phyloP scores from a whole-genome alignment of 345 rosid genomes.

The Physaria fendleri region DNA sequence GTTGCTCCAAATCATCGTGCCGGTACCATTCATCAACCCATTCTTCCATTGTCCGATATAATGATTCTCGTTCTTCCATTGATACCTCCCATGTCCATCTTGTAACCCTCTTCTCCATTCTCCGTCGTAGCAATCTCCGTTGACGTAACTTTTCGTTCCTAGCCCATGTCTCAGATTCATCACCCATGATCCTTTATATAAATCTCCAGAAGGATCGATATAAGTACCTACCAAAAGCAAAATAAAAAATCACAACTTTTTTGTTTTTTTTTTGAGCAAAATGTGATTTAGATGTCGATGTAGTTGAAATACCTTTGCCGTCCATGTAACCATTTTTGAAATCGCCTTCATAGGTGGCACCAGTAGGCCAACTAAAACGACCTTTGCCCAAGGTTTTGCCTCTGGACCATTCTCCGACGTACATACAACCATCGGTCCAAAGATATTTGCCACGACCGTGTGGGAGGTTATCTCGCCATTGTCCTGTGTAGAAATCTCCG shows the following conservation, averaged over 20 bases:
- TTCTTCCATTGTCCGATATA: constrained; percentile 81
- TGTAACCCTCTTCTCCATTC: constrained; percentile 85
- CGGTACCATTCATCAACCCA: constrained; percentile 71
- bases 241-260: neutral
- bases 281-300: neutral
- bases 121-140: constrained; percentile 80
- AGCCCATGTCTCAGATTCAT: constrained; percentile 88
- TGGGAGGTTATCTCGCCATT: constrained; percentile 60
- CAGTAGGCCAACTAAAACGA: constrained; percentile 85
- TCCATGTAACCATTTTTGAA: constrained; percentile 86
- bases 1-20: constrained; percentile 74
- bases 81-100: constrained; percentile 86
- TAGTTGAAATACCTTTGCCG: constrained; percentile 48
- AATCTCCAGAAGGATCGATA: constrained; percentile 57
- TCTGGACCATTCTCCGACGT: constrained; percentile 74
- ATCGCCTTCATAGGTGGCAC: constrained; percentile 94
- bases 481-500: constrained; percentile 89
- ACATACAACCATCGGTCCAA: constrained; percentile 96
- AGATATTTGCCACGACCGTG: constrained; percentile 80
- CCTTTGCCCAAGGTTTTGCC: constrained; percentile 82
- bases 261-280: no score
- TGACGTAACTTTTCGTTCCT: constrained; percentile 59
- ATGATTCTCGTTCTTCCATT: constrained; percentile 73
- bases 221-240: constrained; percentile 39
- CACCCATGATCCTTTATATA: constrained; percentile 75